A percentile compares a stretch with the other conserved stretches of the same genome.
These are phyloP conservation scores for Ormosia semicastrata DNA, from an alignment of 306 rosid genomes.

Conservation along the genomic window DNA sequence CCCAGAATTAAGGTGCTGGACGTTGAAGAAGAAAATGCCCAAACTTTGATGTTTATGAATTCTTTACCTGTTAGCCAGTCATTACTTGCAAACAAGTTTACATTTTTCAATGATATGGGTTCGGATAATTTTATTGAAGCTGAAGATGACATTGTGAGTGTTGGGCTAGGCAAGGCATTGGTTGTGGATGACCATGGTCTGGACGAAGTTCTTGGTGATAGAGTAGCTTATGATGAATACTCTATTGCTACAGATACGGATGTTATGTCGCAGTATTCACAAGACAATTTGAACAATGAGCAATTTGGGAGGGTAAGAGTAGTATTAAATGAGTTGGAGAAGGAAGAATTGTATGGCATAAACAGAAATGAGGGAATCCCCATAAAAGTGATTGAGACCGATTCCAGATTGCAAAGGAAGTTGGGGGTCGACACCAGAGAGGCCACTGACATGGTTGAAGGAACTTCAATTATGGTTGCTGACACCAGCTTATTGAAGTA, in stretches of 20 bases:
- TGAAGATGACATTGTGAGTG: background rate
- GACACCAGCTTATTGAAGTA: background rate
- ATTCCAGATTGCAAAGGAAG: background rate
- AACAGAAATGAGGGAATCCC: conserved; percentile 17
- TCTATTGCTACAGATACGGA: conserved; percentile 4
- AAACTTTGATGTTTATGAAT: background rate
- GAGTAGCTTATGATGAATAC: conserved; percentile 16
- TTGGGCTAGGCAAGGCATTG: background rate
- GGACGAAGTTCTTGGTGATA: conserved; percentile 19
- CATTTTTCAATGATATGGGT: background rate
- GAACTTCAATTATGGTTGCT: conserved; percentile 6
- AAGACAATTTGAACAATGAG: background rate
- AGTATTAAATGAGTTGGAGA: conserved; percentile 19
- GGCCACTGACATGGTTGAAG: conserved; percentile 5
- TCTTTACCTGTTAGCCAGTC: conserved; percentile 22
- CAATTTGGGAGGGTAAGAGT: conserved; percentile 18
- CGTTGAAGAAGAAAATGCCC: conserved; percentile 21
- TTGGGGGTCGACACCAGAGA: background rate
- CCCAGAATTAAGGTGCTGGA: conserved; percentile 31
- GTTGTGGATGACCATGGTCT: conserved; percentile 17
- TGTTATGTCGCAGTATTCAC: conserved; percentile 3
- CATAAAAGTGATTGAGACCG: conserved; percentile 6
- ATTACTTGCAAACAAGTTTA: conserved; percentile 6
- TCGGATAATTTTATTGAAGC: conserved; percentile 13
- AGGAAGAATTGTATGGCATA: conserved; percentile 11